phyloP scores from a whole-genome alignment of 140 eudicot species.

The Flaveria floridana region DNA sequence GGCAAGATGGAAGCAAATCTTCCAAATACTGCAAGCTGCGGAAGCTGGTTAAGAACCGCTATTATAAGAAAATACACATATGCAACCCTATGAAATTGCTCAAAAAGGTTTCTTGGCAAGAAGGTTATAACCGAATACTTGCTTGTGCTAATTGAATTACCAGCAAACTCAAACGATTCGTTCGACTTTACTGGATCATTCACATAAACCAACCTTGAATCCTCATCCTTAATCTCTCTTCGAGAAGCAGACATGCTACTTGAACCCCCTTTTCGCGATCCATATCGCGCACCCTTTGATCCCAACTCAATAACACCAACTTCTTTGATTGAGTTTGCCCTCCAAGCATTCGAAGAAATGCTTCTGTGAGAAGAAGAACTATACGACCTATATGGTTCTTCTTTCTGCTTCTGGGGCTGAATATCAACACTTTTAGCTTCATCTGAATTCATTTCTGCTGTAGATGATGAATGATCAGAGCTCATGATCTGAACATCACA shows the following conservation, averaged over 20 bases:
- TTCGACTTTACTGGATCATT: constrained; percentile 71
- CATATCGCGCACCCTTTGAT: constrained; percentile 52
- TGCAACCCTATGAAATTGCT: constrained; percentile 94
- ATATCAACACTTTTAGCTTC: constrained; percentile 33
- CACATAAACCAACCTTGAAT: constrained; percentile 65
- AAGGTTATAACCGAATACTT: constrained; percentile 77
- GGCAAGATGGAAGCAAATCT: constrained; percentile 80
- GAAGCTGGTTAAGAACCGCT: constrained; percentile 88
- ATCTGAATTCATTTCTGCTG: constrained; percentile 41
- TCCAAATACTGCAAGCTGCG: constrained; percentile 92
- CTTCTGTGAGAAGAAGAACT: constrained; percentile 46
- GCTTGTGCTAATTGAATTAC: constrained; percentile 74
- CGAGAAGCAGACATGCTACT: constrained; percentile 51
- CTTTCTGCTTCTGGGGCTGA: constrained; percentile 21
- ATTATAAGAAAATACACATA: constrained; percentile 77
- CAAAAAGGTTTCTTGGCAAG: constrained; percentile 84
- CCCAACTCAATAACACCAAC: constrained; percentile 57
- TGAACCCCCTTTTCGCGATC: constrained; percentile 54
- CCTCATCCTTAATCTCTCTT: constrained; percentile 79
- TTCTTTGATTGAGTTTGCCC: constrained; percentile 56
- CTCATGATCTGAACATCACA: constrained; percentile 49
- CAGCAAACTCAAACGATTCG: constrained; percentile 60
- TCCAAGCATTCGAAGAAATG: constrained; percentile 44
- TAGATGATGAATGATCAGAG: constrained; percentile 37
- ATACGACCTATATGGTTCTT: constrained; percentile 6